Base-by-base conservation (phyloP, 2,329 filamentous ascomycete species). In the Penicillium hesseltinei region DNA sequence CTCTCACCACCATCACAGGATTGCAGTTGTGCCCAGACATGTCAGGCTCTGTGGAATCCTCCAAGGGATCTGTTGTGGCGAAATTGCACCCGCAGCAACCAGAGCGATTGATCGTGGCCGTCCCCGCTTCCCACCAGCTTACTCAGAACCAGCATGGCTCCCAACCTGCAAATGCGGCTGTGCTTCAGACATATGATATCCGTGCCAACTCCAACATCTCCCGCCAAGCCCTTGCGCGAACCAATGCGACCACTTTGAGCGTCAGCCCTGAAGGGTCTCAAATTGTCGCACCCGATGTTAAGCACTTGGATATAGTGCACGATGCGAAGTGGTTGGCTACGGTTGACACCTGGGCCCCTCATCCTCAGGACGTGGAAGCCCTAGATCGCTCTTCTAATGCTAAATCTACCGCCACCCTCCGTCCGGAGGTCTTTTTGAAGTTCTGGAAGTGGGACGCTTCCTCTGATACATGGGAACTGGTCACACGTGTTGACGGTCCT, bases 261-360 rank as follows among this genome's bases (percentile, higher is more conserved):
- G 81, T 88, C 40, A 88, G 88, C 8, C 88, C 87, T 15, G 87
- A 89, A 62, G 86, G 89, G 5, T 82, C 84, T 51, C 81, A 84
- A 5, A 85, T 97, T 49, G 81, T 85, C 15, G 90, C 96, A 65
- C 93, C 94, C 0, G 84, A 88, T 60, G 84, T 96, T 46, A 88
- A 84, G 7, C 84, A 89, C 55, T 78, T 97, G 50, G 84, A 87
- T 43, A 85, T 94, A 64, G 93, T 90, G 43, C 79, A 83, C 49
- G 88, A 97, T 69, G 93, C 93, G 19, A 82, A 86, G 63, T 97
- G 93, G 92, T 82, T 99, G 56, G 92, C 89, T 5, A 97, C 91
- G 1, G 84, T 96, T 1, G 94, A 99, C 71, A 90, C 92, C 68
- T 99, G 94, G 94, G 82, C 83, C 51, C 92, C 92, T 1, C 85